Evolutionary conservation across 352 stramenopile genomes (phyloP), one percentile per base, ranked within the genome.

Genomic region (Phytophthora tentaculata): DNA sequence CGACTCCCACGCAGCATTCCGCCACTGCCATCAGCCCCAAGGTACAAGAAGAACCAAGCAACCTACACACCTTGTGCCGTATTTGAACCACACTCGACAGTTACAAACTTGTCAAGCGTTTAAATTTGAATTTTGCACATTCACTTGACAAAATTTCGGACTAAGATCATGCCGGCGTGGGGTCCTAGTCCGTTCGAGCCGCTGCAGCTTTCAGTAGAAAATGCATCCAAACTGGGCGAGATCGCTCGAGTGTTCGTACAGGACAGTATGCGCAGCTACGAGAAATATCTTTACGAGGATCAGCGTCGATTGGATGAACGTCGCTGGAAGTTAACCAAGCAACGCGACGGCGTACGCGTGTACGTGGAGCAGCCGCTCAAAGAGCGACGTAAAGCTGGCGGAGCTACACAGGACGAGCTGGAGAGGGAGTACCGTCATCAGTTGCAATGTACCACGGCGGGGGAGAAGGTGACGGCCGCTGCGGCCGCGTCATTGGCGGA

Each of bases 211-310:
- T 74, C 63, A n/a, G 55, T 69, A 10, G 67, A 69, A 1, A 61
- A 79, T 49, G 72, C 61, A 3, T 45, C 24, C 37, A 66, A 66
- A 19, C 28, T 77, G 50, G 64, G 62, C 24, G 64, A 79, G 23
- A 73, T 76, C 41, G 72, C 69, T n/a, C 55, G 72, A 19, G 56
- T 72, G 22, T 76, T 79, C 43, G 68, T 77, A 19, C 44, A 67
- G 26, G 71, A 76, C 23, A 50, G 64, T 26, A 57, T 76, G 35
- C 60, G 28, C 28, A 74, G 67, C 45, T 79, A 75, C 35, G 68
- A 77, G 24, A 71, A 60, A 23, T 68, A 77, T 58, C 35, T 74
- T 10, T 56, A 54, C 29, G 59, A 76, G 47, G 67, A 79, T 51
- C 67, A 73, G 29, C 61, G 71, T 1, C 57, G 56, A 3, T 26